Percentiles rank a stretch among this genome's conserved stretches.
Conservation (phyloP, 768 basidiomycete genomes). For the Gelatoporia subvermispora region DNA sequence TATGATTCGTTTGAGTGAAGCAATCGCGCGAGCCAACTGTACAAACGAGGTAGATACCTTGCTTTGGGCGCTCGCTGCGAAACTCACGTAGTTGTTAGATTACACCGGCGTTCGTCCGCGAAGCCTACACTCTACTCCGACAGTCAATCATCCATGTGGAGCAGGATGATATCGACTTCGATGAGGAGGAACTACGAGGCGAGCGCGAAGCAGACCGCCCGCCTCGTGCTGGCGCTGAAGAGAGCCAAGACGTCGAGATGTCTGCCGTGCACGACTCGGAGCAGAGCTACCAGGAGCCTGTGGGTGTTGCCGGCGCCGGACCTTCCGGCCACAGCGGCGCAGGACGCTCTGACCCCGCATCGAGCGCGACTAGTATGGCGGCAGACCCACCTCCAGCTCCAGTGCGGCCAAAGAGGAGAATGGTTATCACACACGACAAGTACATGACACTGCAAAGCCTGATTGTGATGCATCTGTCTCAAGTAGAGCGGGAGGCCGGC, state of each 20-base stretch:
- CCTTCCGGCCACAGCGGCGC: constrained; percentile 25
- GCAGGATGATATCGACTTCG: constrained; percentile 97
- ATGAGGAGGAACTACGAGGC: constrained; percentile 77
- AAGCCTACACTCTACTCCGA: constrained; percentile 88
- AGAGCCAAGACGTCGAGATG: constrained; percentile 61
- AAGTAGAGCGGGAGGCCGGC: constrained; percentile 70
- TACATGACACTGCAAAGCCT: constrained; percentile 88
- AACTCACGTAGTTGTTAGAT: constrained; percentile 48
- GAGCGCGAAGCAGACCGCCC: constrained; percentile 40
- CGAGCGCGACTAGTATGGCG: constrained; percentile 18
- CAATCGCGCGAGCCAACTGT: constrained; percentile 96
- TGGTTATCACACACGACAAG: constrained; percentile 95
- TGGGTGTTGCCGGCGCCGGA: constrained; percentile 27
- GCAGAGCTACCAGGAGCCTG: constrained; percentile 35
- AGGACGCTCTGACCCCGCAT: constrained; percentile 15
- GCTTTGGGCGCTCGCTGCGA: not conserved
- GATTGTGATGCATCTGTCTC: constrained; percentile 76
- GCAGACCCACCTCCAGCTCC: constrained; percentile 19
- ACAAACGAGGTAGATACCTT: constrained; percentile 63
- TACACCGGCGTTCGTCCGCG: constrained; percentile 88
- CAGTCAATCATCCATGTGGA: constrained; percentile 99
- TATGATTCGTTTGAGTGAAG: constrained; percentile 97
- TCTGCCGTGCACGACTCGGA: constrained; percentile 49
- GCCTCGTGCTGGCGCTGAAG: constrained; percentile 28
- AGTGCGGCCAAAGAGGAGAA: constrained; percentile 55